Evolutionary conservation across 805 yeast species (phyloP), one percentile per base, ranked within the genome.

Genomic region (Ogataea siamensis): DNA sequence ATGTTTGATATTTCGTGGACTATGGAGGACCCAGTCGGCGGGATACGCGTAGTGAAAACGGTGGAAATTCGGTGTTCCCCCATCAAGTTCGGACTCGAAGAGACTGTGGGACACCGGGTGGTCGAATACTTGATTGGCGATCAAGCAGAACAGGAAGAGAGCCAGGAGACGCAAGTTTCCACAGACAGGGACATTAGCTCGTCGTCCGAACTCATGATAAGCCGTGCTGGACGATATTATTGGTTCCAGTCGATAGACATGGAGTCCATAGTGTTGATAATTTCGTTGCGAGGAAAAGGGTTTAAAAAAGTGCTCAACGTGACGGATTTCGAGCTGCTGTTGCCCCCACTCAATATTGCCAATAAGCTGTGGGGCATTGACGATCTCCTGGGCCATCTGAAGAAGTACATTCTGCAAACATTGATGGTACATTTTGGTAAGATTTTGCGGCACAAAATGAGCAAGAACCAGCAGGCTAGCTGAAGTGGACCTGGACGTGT

Each of bases 11-110:
- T 80, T 2, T 55, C 63, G 8, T 89, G 98, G 98, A 73, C 77
- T n/a, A 76, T 84, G 80, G 74, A 83, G 36, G 77, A 75, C 38
- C 87, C 95, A 0, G 83, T 91, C 39, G 98, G 96, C 21, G 98
- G 98, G 8, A 87, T 89, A 34, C 74, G 84, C n/a, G 80, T 89
- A 16, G 68, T 89, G 63, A 79, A 78, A 42, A 65, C 72, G 34
- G 80, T 87, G 16, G 75, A 75, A 24, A 67, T 86, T 13, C 59
- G 63, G 2, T 58, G 87, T 12, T 71, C 74, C 36, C 96, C 96
- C 1, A 51, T 89, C 44, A 77, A 76, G 43, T 50, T 91, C 3
- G 83, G 81, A 46, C 57, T 91, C 25, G 97, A 89, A 44, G 84
- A 83, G 46, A 66, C 64, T 1, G 76, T 89, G 0, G 82, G 88